Evolutionary conservation across 192 early-diverging fungal genomes (phyloP).

Genomic region (Allomyces javanicus): DNA sequence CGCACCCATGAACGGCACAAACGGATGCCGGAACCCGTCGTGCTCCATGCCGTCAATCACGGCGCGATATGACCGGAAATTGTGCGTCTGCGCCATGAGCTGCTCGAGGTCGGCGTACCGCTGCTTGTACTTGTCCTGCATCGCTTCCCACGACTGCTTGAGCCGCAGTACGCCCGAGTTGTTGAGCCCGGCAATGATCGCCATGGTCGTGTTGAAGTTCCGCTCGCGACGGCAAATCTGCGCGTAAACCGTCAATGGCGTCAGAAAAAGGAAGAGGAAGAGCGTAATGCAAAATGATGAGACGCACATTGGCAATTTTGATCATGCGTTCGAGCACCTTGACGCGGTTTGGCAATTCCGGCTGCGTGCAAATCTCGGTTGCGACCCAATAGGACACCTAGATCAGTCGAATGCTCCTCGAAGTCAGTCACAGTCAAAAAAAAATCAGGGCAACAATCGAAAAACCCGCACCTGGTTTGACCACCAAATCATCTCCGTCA

Average conservation of each 20-base stretch:
- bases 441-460: too few species aligned
- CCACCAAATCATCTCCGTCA: background rate
- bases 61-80: background rate
- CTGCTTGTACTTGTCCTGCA: background rate
- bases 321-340: background rate
- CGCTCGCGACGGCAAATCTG: background rate
- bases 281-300: background rate
- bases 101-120: background rate
- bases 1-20: background rate
- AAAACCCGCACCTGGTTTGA: background rate
- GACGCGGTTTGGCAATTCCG: background rate
- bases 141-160: background rate
- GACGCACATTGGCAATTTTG: background rate
- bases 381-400: constrained; percentile 1
- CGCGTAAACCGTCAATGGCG: too few species aligned
- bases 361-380: background rate
- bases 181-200: constrained; percentile 1
- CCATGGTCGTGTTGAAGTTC: background rate
- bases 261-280: too few species aligned
- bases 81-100: background rate
- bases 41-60: background rate
- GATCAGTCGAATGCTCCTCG: too few species aligned
- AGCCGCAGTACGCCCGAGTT: background rate
- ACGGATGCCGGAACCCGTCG: background rate
- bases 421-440: too few species aligned